Evolutionary conservation across 140 eudicot genomes (phyloP).

Genomic region (Anethum foeniculum): DNA sequence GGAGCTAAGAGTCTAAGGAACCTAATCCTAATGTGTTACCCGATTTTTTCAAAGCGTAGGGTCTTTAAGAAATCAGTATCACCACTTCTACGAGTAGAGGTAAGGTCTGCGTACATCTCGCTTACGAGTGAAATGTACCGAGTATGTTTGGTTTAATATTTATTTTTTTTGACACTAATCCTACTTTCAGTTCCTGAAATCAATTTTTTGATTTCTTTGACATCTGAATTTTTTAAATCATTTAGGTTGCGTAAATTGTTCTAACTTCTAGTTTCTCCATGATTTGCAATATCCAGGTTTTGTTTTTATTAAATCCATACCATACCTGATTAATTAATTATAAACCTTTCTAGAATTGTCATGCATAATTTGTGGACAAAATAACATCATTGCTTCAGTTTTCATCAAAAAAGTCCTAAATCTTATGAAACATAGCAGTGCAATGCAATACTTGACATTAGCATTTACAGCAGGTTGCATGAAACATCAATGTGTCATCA

Average conservation of each 20-base stretch:
- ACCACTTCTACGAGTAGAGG: background rate
- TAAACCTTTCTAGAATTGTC: background rate
- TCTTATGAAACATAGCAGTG: background rate
- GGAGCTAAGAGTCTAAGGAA: no score
- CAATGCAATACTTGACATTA: background rate
- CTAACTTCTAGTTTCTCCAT: background rate
- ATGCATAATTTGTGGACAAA: background rate
- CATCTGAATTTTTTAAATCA: background rate
- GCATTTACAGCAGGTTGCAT: background rate
- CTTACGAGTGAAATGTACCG: background rate
- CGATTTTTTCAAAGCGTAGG: background rate
- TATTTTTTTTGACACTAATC: background rate
- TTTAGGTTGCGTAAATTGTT: background rate
- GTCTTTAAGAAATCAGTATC: background rate
- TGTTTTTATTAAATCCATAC: background rate
- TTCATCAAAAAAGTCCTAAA: background rate
- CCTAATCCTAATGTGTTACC: background rate
- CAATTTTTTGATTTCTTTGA: background rate
- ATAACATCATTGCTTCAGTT: background rate
- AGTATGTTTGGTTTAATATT: no score
- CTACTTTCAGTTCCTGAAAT: background rate
- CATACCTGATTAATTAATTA: background rate
- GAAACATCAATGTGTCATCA: background rate
- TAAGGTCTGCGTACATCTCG: background rate
- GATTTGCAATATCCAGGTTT: background rate